Conservation (phyloP, 768 basidiomycete genomes). For the Tricholoma matsutake region DNA sequence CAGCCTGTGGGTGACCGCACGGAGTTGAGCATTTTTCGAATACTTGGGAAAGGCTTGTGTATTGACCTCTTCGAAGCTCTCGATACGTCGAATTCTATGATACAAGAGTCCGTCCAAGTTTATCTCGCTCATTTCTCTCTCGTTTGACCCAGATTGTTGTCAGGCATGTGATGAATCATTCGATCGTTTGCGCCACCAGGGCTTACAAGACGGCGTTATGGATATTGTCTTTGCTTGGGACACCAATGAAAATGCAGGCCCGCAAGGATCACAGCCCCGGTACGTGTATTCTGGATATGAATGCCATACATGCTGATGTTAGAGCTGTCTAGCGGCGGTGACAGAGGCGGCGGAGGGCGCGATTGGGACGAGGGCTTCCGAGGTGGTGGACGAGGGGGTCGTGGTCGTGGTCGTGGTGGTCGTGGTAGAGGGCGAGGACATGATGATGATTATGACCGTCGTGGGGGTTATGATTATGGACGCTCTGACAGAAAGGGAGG, state of each 20-base stretch:
- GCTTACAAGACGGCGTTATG: conserved; percentile 82
- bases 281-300: conserved; percentile 8
- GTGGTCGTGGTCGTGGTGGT: conserved; percentile 40
- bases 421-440: conserved; percentile 37
- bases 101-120: conserved; percentile 54
- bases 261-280: conserved; percentile 23
- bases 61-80: conserved; percentile 48
- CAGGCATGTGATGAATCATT: conserved; percentile 78
- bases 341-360: conserved; percentile 30
- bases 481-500: conserved; percentile 38
- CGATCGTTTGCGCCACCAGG: conserved; percentile 78
- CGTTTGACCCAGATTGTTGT: conserved; percentile 4
- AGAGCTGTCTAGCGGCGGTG: conserved; percentile 24
- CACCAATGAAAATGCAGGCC: conserved; percentile 51
- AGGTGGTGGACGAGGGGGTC: conserved; percentile 37
- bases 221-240: conserved; percentile 90
- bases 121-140: neutral
- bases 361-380: conserved; percentile 34
- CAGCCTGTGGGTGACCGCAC: conserved; percentile 58
- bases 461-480: conserved; percentile 43
- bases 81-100: conserved; percentile 93
- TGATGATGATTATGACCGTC: conserved; percentile 47
- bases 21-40: conserved; percentile 42
- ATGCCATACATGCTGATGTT: neutral
- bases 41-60: neutral